Evolutionary conservation across 768 basidiomycete genomes (phyloP).

Genomic region (Trametes elegans): DNA sequence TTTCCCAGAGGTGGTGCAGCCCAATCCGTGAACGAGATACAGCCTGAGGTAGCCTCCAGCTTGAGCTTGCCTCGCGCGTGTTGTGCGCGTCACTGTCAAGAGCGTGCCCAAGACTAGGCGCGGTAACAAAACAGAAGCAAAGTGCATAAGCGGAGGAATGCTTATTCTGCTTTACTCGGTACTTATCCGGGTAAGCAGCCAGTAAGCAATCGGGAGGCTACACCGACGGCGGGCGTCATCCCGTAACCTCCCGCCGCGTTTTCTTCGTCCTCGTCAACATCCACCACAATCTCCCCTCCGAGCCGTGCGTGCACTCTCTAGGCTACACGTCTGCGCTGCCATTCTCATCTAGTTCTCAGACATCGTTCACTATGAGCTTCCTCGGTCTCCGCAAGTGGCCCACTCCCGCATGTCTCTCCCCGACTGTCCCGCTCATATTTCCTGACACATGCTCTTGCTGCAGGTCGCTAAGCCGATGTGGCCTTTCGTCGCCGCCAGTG

Average conservation of each 20-base stretch:
- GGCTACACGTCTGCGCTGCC: too few species aligned
- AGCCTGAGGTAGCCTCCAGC: too few species aligned
- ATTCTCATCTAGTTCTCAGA: background rate
- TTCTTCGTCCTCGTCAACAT: conserved; percentile 10
- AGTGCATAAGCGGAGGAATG: too few species aligned
- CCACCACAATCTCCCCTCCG: background rate
- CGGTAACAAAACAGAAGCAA: too few species aligned
- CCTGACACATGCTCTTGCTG: background rate
- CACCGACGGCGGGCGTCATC: background rate
- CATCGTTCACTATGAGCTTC: conserved; percentile 54
- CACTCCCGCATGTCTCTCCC: conserved; percentile 57
- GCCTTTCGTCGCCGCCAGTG: conserved; percentile 72
- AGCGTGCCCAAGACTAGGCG: too few species aligned
- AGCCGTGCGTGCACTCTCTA: background rate
- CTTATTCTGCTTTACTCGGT: background rate
- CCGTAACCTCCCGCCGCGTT: conserved; percentile 14
- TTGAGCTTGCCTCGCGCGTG: too few species aligned
- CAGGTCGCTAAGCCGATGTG: conserved; percentile 75
- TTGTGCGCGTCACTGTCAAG: too few species aligned
- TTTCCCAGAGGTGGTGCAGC: too few species aligned
- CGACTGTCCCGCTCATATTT: background rate
- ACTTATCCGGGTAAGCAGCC: background rate
- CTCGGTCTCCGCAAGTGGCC: conserved; percentile 81
- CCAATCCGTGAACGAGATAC: too few species aligned
- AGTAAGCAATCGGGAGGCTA: background rate